These are phyloP conservation scores for Spiraea crenata DNA, from an alignment of 331 rosid species.

Conservation along the genomic window DNA sequence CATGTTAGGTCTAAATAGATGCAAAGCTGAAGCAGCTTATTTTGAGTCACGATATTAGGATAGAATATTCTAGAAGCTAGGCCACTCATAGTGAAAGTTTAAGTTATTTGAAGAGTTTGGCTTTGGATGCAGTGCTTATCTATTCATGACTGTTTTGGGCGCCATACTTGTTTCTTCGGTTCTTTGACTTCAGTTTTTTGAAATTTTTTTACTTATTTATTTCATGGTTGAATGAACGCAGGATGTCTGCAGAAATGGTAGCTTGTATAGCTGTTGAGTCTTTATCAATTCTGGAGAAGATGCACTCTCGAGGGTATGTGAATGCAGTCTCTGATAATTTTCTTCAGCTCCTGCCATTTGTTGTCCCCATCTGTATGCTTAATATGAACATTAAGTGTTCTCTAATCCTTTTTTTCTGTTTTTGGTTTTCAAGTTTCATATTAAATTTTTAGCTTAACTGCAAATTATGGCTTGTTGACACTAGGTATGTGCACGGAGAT, in stretches of 20 bases:
- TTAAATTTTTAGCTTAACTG: background rate
- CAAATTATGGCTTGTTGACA: slow-evolving; percentile 5
- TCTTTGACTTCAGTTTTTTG: background rate
- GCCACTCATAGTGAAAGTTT: background rate
- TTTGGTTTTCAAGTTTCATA: background rate
- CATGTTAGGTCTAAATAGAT: background rate
- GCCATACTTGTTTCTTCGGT: background rate
- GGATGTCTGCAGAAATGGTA: slow-evolving; percentile 93
- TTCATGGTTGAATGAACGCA: slow-evolving; percentile 24
- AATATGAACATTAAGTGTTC: background rate
- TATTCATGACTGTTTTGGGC: background rate
- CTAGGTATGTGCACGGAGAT: slow-evolving; percentile 70
- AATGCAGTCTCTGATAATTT: background rate
- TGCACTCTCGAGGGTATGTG: slow-evolving; percentile 60
- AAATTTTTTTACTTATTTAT: background rate
- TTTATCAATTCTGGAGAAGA: slow-evolving; percentile 58
- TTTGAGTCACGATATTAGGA: background rate
- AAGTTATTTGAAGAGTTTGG: background rate
- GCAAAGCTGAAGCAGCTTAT: background rate
- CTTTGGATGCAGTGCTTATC: background rate
- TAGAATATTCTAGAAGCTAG: background rate
- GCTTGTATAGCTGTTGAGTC: slow-evolving; percentile 94
- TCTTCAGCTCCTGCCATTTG: background rate
- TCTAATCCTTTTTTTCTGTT: background rate
- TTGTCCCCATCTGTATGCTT: background rate